phyloP scores from a whole-genome alignment of 108 stramenopile species.

The Cyclotella kingstonii region DNA sequence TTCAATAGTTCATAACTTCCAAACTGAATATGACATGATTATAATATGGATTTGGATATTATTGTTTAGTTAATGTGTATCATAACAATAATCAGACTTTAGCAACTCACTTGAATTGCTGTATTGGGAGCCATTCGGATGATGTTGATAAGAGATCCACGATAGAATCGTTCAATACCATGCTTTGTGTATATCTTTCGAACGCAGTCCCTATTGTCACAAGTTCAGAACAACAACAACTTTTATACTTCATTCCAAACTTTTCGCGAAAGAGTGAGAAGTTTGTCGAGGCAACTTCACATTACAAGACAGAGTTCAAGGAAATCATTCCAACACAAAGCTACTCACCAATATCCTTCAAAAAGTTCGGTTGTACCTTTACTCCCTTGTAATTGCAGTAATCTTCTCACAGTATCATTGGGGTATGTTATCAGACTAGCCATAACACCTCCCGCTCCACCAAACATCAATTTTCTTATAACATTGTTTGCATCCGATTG shows the following conservation, averaged over 20 bases:
- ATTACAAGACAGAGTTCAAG: background rate
- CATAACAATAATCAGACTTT: background rate
- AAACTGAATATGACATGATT: constrained; percentile 1
- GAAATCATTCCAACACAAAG: background rate
- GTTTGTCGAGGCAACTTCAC: background rate
- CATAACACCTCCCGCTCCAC: constrained; percentile 78
- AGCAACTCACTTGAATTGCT: constrained; percentile 80
- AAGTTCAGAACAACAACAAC: no score
- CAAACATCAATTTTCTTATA: constrained; percentile 73
- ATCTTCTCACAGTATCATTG: constrained; percentile 87
- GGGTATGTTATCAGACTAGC: constrained; percentile 85
- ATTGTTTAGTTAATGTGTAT: background rate
- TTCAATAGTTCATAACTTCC: constrained; percentile 4
- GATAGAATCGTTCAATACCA: constrained; percentile 77
- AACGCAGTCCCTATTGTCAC: constrained; percentile 57
- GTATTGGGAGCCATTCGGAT: constrained; percentile 88
- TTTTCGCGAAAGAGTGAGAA: background rate
- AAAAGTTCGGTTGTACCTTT: constrained; percentile 64
- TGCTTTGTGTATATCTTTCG: constrained; percentile 59
- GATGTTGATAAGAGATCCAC: constrained; percentile 71
- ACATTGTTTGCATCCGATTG: constrained; percentile 16
- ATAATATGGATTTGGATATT: background rate
- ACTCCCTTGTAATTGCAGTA: constrained; percentile 87
- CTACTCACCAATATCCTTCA: constrained; percentile 67
- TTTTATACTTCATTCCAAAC: no score